A percentile compares a stretch with the other conserved stretches of the same genome.
These are phyloP conservation scores for Allium cepa DNA, from an alignment of 106 monocot species.

Conservation along the genomic window DNA sequence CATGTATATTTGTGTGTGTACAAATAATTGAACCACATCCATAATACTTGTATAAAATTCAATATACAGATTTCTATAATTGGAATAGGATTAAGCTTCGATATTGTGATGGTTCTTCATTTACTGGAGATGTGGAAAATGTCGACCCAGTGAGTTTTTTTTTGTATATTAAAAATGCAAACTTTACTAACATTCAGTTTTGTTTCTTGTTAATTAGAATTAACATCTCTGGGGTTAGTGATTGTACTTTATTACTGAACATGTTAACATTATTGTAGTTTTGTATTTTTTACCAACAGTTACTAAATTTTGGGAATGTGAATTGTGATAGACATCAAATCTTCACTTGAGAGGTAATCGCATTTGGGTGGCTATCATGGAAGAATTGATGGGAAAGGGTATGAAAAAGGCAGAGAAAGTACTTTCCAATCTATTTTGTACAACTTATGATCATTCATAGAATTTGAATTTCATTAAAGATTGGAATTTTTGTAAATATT, in stretches of 20 bases:
- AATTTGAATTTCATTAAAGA: not conserved
- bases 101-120: conserved; percentile 95
- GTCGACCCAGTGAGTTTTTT: conserved; percentile 61
- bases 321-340: conserved; percentile 2
- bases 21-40: too few relatives aligned
- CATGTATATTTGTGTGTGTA: too few relatives aligned
- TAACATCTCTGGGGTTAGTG: too few relatives aligned
- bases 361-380: conserved; percentile 19
- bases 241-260: too few relatives aligned
- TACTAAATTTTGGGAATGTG: too few relatives aligned
- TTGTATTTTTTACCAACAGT: too few relatives aligned
- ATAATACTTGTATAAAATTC: not conserved
- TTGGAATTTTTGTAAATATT: not conserved
- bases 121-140: conserved; percentile 77
- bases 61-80: conserved; percentile 52
- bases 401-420: conserved; percentile 27
- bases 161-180: too few relatives aligned
- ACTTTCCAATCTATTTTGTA: not conserved
- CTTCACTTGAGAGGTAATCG: conserved; percentile 12
- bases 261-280: too few relatives aligned
- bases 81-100: conserved; percentile 87
- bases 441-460: not conserved
- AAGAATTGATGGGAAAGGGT: conserved; percentile 21
- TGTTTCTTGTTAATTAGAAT: too few relatives aligned
- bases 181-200: too few relatives aligned